phyloP scores from a whole-genome alignment of 768 basidiomycete species.

The Chalciporus pseudorubinellus region DNA sequence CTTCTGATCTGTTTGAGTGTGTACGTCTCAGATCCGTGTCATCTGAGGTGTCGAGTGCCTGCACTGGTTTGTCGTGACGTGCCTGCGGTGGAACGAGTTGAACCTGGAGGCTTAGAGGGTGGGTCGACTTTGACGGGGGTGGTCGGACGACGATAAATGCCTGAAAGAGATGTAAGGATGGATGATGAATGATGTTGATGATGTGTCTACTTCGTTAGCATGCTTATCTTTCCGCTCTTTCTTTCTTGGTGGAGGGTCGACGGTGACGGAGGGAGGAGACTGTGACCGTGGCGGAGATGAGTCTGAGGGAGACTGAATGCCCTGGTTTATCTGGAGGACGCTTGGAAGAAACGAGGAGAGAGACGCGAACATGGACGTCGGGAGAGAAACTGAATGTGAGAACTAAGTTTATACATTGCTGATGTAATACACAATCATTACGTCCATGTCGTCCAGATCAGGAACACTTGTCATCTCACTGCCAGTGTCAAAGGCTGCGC shows the following conservation, averaged over 20 bases:
- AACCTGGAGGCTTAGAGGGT: constrained; percentile 87
- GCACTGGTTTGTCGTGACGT: constrained; percentile 40
- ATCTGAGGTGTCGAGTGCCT: constrained; percentile 44
- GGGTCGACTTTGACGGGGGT: constrained; percentile 79
- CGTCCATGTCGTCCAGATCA: no score
- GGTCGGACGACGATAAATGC: constrained; percentile 92
- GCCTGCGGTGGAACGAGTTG: constrained; percentile 75
- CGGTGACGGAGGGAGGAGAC: constrained; percentile 5
- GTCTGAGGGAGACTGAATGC: constrained; percentile 22
- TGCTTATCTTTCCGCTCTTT: constrained; percentile 44
- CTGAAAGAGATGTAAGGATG: constrained; percentile 38
- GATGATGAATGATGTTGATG: constrained; percentile 2
- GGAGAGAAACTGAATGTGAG: not conserved
- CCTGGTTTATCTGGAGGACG: constrained; percentile 36
- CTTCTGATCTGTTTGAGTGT: constrained; percentile 52
- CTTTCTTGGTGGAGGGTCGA: constrained; percentile 40
- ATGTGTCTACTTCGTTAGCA: constrained; percentile 45
- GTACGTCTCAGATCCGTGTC: constrained; percentile 30
- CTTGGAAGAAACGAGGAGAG: constrained; percentile 51
- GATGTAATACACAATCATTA: no score
- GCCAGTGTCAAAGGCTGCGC: no score
- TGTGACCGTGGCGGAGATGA: constrained; percentile 11
- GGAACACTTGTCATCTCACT: no score
- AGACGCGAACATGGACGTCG: constrained; percentile 47
- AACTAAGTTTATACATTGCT: not conserved